Percentiles rank a stretch among this genome's conserved stretches.
phyloP scores from a whole-genome alignment of 1,284 basidiomycete species.

The Sparassis latifolia region DNA sequence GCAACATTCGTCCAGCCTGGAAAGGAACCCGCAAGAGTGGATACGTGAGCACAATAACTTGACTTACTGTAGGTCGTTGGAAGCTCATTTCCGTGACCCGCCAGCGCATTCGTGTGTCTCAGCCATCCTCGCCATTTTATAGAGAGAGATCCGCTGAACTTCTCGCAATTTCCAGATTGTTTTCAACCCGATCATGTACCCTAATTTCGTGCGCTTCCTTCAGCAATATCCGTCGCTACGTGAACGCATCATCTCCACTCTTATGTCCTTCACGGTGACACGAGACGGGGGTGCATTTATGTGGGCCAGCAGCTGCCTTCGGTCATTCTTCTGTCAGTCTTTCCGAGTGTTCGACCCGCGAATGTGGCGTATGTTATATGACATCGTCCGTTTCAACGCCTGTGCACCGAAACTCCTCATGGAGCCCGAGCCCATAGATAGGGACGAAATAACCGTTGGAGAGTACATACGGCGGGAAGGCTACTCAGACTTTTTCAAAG shows the following conservation, averaged over 20 bases:
- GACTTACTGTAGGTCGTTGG: conserved; percentile 24
- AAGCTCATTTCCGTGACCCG: neutral
- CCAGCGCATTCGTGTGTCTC: conserved; percentile 42
- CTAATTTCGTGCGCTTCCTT: conserved; percentile 76
- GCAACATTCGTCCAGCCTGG: conserved; percentile 46
- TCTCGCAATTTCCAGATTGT: conserved; percentile 46
- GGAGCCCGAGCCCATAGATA: too few relatives aligned
- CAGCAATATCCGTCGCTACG: conserved; percentile 40
- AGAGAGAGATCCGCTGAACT: neutral
- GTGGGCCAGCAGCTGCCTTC: conserved; percentile 65
- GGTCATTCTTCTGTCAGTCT: conserved; percentile 62
- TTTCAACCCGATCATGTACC: conserved; percentile 75
- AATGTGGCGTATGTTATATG: conserved; percentile 76
- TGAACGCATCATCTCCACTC: conserved; percentile 44
- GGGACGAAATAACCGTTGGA: conserved; percentile 43
- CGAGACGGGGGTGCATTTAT: conserved; percentile 64
- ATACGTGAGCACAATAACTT: conserved; percentile 39
- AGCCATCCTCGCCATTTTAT: neutral
- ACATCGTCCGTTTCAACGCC: conserved; percentile 74
- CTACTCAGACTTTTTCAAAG: conserved; percentile 64
- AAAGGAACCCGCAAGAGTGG: conserved; percentile 46
- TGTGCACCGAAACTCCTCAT: conserved; percentile 36
- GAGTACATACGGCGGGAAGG: conserved; percentile 62
- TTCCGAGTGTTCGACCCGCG: conserved; percentile 54
- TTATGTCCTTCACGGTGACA: conserved; percentile 79